These are phyloP conservation scores for Gracilaria vermiculophylla DNA, from an alignment of 23 red algal genomes.

Conservation along the genomic window DNA sequence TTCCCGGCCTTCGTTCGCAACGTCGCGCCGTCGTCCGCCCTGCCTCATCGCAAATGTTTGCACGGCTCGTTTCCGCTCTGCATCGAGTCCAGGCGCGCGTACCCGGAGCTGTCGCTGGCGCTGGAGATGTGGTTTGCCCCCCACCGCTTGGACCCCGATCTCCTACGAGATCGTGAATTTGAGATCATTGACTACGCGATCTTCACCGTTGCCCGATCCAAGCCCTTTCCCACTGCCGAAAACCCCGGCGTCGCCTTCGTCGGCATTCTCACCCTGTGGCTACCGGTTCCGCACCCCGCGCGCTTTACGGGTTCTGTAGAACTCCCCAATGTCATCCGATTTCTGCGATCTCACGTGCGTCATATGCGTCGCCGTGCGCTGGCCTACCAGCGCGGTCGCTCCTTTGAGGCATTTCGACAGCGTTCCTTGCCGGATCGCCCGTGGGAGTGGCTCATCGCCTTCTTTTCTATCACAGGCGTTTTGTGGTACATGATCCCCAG, in stretches of 20 bases:
- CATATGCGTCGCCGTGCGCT: neutral
- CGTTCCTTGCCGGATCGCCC: conserved; percentile 45
- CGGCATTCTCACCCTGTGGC: conserved; percentile 37
- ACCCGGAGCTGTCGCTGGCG: conserved; percentile 6
- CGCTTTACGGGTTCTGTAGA: conserved; percentile 39
- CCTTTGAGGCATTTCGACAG: conserved; percentile 45
- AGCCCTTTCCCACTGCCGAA: conserved; percentile 4
- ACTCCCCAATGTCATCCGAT: conserved; percentile 24
- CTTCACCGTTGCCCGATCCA: conserved; percentile 47
- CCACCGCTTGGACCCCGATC: neutral
- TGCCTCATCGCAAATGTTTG: neutral
- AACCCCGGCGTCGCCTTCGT: conserved; percentile 10
- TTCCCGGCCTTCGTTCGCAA: conserved; percentile 32
- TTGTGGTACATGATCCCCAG: conserved; percentile 58
- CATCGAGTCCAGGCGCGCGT: conserved; percentile 51
- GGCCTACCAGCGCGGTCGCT: neutral
- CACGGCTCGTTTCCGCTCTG: conserved; percentile 2
- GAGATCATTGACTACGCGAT: conserved; percentile 65
- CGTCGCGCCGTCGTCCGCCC: neutral
- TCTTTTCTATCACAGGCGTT: conserved; percentile 44
- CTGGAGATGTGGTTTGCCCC: conserved; percentile 46
- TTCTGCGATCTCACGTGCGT: conserved; percentile 26
- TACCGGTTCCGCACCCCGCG: conserved; percentile 47
- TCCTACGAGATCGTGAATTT: conserved; percentile 17
- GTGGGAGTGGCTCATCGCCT: conserved; percentile 70